Percentiles rank a stretch among this genome's conserved stretches.
These are phyloP conservation scores for Colletotrichum gloeosporioides DNA, from an alignment of 2,329 filamentous ascomycete genomes.

Conservation along the genomic window DNA sequence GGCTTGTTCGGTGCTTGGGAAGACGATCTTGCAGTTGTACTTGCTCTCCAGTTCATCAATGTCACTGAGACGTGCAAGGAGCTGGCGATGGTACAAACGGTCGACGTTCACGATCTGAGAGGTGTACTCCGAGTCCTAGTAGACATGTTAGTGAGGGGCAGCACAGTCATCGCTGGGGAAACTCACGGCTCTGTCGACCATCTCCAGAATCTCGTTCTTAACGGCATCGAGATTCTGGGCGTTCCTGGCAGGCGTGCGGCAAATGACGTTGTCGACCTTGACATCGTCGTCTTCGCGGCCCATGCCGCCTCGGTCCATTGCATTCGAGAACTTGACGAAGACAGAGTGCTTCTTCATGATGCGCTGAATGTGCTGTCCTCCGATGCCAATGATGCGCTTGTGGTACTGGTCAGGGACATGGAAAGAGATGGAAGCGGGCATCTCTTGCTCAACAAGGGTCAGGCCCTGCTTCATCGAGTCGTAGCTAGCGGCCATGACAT, in stretches of 20 bases:
- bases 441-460: constrained; percentile 94
- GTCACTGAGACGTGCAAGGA: constrained; percentile 85
- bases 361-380: constrained; percentile 96
- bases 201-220: constrained; percentile 98
- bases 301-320: constrained; percentile 93
- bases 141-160: background rate
- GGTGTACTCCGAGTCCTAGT: constrained; percentile 91
- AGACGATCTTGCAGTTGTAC: constrained; percentile 99
- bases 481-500: constrained; percentile 90
- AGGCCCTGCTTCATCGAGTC: constrained; percentile 94
- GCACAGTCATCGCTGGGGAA: background rate
- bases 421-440: constrained; percentile 99
- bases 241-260: constrained; percentile 94
- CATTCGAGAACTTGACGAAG: constrained; percentile 99
- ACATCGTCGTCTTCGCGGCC: constrained; percentile 97
- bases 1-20: constrained; percentile 95
- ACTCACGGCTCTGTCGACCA: constrained; percentile 92
- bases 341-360: constrained; percentile 99
- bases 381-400: constrained; percentile 98
- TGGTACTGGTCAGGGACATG: constrained; percentile 99
- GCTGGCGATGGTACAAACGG: constrained; percentile 91
- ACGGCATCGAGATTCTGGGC: constrained; percentile 96
- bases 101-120: constrained; percentile 93
- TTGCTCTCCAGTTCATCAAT: constrained; percentile 97
- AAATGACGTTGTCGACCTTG: constrained; percentile 99